Conservation (phyloP, 306 rosid species). For the Cajanus cajan region DNA sequence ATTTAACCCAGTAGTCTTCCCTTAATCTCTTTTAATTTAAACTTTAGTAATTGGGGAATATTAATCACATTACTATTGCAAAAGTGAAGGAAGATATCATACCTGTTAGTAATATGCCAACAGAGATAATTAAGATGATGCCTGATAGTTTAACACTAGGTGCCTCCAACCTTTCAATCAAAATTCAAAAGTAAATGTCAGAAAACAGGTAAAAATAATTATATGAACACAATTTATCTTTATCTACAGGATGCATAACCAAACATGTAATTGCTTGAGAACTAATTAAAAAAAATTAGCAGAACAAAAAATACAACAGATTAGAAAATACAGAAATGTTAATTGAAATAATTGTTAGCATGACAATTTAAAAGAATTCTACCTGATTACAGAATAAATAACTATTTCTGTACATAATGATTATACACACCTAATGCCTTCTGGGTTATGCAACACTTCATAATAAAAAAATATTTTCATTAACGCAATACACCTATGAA, state of each 20-base stretch:
- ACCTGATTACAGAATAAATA: not conserved
- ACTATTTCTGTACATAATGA: not conserved
- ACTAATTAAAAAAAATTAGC: not conserved
- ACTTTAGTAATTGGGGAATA: not conserved
- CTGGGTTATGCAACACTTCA: conserved; percentile 10
- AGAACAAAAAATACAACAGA: conserved; percentile 3
- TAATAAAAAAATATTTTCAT: not conserved
- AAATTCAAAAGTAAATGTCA: conserved; percentile 33
- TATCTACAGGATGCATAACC: conserved; percentile 3
- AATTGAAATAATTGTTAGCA: not conserved
- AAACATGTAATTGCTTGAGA: not conserved
- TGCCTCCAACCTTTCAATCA: conserved; percentile 81
- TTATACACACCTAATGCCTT: too few species aligned
- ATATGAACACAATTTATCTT: not conserved
- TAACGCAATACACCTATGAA: not conserved
- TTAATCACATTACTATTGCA: not conserved
- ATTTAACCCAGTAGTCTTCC: not conserved
- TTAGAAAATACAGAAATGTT: conserved; percentile 6
- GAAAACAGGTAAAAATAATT: conserved; percentile 17
- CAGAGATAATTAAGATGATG: conserved; percentile 75
- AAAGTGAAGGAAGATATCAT: conserved; percentile 13
- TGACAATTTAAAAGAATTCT: not conserved
- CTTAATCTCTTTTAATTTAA: not conserved
- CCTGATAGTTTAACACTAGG: conserved; percentile 86
- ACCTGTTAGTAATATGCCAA: conserved; percentile 95